A percentile compares a stretch with the other conserved stretches of the same genome.
phyloP scores from a whole-genome alignment of 352 stramenopile genomes.

The Phytophthora quininea region DNA sequence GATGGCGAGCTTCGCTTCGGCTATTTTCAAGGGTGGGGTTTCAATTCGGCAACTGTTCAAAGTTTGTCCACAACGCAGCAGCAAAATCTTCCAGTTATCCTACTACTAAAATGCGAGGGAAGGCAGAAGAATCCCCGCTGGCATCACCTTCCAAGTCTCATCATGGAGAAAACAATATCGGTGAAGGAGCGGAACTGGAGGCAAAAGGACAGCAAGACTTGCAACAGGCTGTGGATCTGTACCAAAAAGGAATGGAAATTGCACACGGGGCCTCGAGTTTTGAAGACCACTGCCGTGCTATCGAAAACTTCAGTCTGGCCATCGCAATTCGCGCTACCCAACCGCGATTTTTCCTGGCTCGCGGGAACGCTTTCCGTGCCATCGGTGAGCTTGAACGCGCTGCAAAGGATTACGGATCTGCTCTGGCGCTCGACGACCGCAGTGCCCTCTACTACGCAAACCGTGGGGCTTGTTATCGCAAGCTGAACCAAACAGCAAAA shows the following conservation, averaged over 20 bases:
- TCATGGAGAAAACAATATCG: slow-evolving; percentile 7
- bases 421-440: slow-evolving; percentile 69
- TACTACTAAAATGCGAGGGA: slow-evolving; percentile 24
- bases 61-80: not conserved
- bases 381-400: slow-evolving; percentile 75
- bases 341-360: slow-evolving; percentile 74
- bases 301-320: slow-evolving; percentile 77
- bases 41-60: slow-evolving; percentile 10
- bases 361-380: slow-evolving; percentile 74
- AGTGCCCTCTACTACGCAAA: slow-evolving; percentile 79
- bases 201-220: slow-evolving; percentile 71
- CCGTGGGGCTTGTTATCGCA: slow-evolving; percentile 72
- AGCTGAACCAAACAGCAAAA: slow-evolving; percentile 59
- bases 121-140: slow-evolving; percentile 11
- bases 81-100: not conserved
- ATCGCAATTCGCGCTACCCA: slow-evolving; percentile 76
- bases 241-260: slow-evolving; percentile 78
- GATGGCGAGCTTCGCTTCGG: not conserved
- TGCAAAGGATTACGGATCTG: slow-evolving; percentile 59
- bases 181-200: slow-evolving; percentile 32
- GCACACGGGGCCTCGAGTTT: slow-evolving; percentile 54
- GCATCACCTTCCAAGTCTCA: slow-evolving; percentile 26
- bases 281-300: slow-evolving; percentile 75
- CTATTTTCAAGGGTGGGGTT: slow-evolving; percentile 39
- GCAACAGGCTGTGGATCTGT: slow-evolving; percentile 77